Evolutionary conservation across 495 filamentous ascomycete species (phyloP).

Genomic region (Pyronema domesticum): DNA sequence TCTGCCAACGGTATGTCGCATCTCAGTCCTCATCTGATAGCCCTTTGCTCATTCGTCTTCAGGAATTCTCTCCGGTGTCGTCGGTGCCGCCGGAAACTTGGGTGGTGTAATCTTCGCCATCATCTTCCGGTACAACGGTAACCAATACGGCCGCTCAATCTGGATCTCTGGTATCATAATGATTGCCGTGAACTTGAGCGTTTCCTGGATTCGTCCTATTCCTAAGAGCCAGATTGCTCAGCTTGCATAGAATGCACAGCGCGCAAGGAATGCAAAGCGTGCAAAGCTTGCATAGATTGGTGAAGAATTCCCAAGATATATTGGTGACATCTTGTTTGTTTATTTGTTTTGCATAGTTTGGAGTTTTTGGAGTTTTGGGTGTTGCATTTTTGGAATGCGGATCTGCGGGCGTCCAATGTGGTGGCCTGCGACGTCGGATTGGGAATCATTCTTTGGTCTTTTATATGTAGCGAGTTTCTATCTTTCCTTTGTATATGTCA

Average conservation of each 20-base stretch:
- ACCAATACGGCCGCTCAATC: constrained; percentile 46
- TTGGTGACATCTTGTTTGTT: too few species aligned
- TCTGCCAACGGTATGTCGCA: constrained; percentile 42
- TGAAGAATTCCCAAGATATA: too few species aligned
- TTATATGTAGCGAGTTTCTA: too few species aligned
- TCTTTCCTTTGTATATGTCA: too few species aligned
- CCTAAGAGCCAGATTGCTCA: constrained; percentile 32
- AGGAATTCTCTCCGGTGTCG: constrained; percentile 56
- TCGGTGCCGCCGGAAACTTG: constrained; percentile 65
- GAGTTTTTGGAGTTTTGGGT: too few species aligned
- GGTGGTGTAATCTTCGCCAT: constrained; percentile 75
- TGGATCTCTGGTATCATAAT: constrained; percentile 73
- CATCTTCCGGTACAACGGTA: constrained; percentile 61
- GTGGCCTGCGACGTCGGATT: too few species aligned
- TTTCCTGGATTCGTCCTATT: constrained; percentile 57
- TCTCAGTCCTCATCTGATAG: background rate
- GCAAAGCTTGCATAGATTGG: too few species aligned
- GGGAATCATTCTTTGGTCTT: too few species aligned
- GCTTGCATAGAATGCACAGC: background rate
- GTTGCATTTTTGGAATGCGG: too few species aligned
- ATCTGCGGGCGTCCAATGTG: too few species aligned
- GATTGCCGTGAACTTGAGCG: constrained; percentile 44
- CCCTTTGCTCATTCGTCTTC: background rate
- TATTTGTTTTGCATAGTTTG: too few species aligned
- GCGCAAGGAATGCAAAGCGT: too few species aligned